Percentiles rank a stretch among this genome's conserved stretches.
Conservation (phyloP, 73 alveolate species). For the Tetrahymena thermophila region DNA sequence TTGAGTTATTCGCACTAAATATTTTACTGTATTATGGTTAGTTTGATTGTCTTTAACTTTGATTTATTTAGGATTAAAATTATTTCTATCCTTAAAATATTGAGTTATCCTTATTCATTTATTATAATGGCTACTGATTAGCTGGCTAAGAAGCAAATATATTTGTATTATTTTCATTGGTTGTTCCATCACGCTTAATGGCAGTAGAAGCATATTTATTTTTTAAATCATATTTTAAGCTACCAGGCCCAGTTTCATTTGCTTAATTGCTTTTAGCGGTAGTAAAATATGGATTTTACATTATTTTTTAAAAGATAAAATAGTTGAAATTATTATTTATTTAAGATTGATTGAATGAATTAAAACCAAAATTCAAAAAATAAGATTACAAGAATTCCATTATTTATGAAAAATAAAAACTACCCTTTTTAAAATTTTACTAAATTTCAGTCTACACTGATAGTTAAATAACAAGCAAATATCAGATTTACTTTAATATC, state of each 20-base stretch:
- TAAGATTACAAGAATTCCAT: background rate
- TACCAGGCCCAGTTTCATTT: background rate
- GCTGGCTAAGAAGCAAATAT: background rate
- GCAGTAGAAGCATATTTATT: background rate
- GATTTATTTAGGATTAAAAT: background rate
- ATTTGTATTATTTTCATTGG: background rate
- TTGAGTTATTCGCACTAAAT: background rate
- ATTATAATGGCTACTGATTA: background rate
- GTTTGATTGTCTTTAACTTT: background rate
- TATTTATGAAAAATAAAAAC: background rate
- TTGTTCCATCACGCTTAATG: background rate
- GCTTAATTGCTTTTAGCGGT: background rate
- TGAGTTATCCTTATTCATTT: background rate
- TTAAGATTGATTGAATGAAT: background rate
- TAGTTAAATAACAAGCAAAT: background rate
- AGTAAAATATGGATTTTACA: background rate
- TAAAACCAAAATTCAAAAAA: background rate
- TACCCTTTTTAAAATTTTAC: background rate
- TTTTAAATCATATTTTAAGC: background rate
- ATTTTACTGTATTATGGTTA: background rate
- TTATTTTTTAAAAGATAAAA: background rate
- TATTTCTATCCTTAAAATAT: background rate
- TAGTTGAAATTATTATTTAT: background rate
- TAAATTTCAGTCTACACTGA: background rate
- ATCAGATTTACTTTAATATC: too few species aligned